Evolutionary conservation across 2,329 filamentous ascomycete genomes (phyloP), one percentile per base, ranked within the genome.

Genomic region (Onygenales sp.): DNA sequence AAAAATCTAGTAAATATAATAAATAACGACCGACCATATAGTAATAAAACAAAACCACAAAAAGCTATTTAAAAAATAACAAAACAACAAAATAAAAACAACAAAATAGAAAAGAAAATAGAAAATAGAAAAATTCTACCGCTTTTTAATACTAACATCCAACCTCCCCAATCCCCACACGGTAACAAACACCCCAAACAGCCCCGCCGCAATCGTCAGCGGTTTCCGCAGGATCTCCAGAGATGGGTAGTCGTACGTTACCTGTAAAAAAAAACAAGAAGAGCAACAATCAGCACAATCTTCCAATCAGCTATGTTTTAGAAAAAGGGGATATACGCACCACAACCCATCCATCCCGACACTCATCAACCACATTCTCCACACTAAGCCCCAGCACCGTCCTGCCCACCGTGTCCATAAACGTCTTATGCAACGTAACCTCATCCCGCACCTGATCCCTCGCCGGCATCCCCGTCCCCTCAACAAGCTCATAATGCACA

Each of bases 351-450:
- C 87, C 84, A 64, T 91, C 89, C 52, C 91, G 81, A 64, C 91
- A 82, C 61, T 97, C 93, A 62, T 98, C 93, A 1, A 94, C 88
- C 51, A 97, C 75, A 69, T 96, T 97, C 61, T 84, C 79, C 7
- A 89, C 88, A 57, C 85, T 87, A 64, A 98, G 78, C 50, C 80
- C 85, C 56, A 98, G 78, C 0, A 85, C 81, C 0, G 92, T 94
- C 58, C 93, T 87, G 57, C 93, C 93, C 35, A 92, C 64, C 0
- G 93, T 97, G 71, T 98, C 93, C 74, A 98, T 86, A 72, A 90
- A 98, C 0, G 91, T 96, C 70, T 84, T 85, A 73, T 93, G 82
- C n/a, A 85, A 72, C 58, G 79, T 81, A 17, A 77, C 73, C n/a
- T 74, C 71, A 3, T 27, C 21, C 21, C 21, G 3, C 57, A 82